Percentiles rank a stretch among this genome's conserved stretches.
phyloP scores from a whole-genome alignment of 108 stramenopile genomes.

The Seminavis robusta region DNA sequence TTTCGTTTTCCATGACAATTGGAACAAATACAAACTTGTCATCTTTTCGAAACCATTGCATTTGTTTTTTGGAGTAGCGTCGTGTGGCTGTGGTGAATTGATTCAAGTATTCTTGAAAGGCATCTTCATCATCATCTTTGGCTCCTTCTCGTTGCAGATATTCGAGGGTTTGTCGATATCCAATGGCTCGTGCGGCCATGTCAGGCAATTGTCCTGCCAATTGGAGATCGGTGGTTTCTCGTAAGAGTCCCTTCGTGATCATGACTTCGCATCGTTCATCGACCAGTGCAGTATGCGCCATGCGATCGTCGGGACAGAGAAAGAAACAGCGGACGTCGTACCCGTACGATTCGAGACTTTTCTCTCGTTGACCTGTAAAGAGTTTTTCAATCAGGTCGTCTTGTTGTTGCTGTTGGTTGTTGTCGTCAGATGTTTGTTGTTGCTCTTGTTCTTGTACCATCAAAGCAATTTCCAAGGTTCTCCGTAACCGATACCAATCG shows the following conservation, averaged over 20 bases:
- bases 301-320: conserved; percentile 88
- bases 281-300: conserved; percentile 75
- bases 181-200: conserved; percentile 86
- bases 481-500: conserved; percentile 93
- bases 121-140: conserved; percentile 35
- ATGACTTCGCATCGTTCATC: conserved; percentile 92
- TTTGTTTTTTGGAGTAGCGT: conserved; percentile 92
- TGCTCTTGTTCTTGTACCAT: conserved; percentile 56
- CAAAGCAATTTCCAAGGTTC: conserved; percentile 83
- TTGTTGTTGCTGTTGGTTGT: not conserved
- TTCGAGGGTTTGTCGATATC: conserved; percentile 93
- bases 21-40: conserved; percentile 79
- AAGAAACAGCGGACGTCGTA: conserved; percentile 97
- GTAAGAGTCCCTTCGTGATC: conserved; percentile 77
- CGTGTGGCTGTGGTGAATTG: conserved; percentile 88
- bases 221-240: conserved; percentile 74
- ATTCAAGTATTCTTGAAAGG: conserved; percentile 68
- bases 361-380: conserved; percentile 72
- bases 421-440: too few species aligned
- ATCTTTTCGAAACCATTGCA: conserved; percentile 93
- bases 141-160: conserved; percentile 63
- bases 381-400: conserved; percentile 40
- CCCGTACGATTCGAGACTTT: conserved; percentile 45
- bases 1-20: conserved; percentile 34
- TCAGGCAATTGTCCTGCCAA: conserved; percentile 63